Conservation (phyloP, 139 green algal species). For the Pedinophyceae sp. region DNA sequence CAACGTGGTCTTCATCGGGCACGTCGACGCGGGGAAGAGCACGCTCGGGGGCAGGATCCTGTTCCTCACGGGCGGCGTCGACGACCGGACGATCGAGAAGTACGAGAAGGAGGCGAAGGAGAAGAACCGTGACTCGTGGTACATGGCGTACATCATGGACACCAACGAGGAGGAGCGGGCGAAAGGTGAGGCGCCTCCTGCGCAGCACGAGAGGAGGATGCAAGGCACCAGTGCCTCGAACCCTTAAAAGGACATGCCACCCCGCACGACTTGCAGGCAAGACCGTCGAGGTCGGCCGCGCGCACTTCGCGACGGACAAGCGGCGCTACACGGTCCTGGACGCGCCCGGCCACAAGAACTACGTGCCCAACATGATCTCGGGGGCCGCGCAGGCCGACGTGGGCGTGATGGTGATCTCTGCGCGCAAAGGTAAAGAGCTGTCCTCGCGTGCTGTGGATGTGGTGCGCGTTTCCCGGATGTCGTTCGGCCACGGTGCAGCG, state of each 20-base stretch:
- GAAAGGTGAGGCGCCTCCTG: constrained; percentile 35
- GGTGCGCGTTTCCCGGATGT: not conserved
- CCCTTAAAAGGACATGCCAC: not conserved
- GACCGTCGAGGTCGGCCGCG: constrained; percentile 89
- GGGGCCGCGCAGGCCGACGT: constrained; percentile 71
- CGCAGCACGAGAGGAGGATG: not conserved
- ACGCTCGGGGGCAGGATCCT: constrained; percentile 96
- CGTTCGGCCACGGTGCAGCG: too few relatives aligned
- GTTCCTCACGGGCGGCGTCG: constrained; percentile 77
- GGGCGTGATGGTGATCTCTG: constrained; percentile 64
- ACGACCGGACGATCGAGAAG: constrained; percentile 98
- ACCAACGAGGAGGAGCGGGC: constrained; percentile 97
- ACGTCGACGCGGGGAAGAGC: constrained; percentile 97
- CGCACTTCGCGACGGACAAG: constrained; percentile 64
- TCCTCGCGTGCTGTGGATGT: not conserved
- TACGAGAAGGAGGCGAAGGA: constrained; percentile 99
- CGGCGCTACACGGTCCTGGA: constrained; percentile 77
- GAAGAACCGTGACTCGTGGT: constrained; percentile 97
- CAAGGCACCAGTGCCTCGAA: not conserved
- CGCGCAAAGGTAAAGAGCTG: constrained; percentile 32
- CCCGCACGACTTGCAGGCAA: constrained; percentile 39
- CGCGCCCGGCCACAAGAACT: constrained; percentile 92
- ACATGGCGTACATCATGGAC: constrained; percentile 99
- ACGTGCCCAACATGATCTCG: constrained; percentile 91
- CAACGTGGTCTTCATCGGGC: constrained; percentile 99